A percentile compares a stretch with the other conserved stretches of the same genome.
Conservation (phyloP, 495 filamentous ascomycete genomes). For the Evansstolkia leycettana region DNA sequence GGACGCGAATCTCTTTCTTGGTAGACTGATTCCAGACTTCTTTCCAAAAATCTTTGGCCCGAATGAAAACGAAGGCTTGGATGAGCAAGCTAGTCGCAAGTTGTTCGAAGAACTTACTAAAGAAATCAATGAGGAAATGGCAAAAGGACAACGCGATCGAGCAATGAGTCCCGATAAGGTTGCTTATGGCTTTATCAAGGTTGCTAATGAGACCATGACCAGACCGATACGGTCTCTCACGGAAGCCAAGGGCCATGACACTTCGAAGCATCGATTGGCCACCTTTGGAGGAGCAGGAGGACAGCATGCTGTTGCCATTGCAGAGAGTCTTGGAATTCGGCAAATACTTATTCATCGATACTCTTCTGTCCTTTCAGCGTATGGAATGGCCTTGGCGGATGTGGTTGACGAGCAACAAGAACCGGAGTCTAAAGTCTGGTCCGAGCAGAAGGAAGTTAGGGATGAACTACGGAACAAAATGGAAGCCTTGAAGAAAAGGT, state of each 20-base stretch:
- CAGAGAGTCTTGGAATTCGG: conserved; percentile 71
- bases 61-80: conserved; percentile 69
- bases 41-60: conserved; percentile 91
- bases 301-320: conserved; percentile 94
- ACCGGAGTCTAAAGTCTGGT: conserved; percentile 48
- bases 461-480: conserved; percentile 10
- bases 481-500: conserved; percentile 51
- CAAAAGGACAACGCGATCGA: conserved; percentile 31
- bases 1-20: conserved; percentile 80
- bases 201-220: conserved; percentile 95
- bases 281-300: conserved; percentile 94
- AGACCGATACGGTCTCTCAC: conserved; percentile 85
- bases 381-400: conserved; percentile 93
- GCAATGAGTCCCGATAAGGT: conserved; percentile 71
- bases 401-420: conserved; percentile 89
- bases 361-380: conserved; percentile 89
- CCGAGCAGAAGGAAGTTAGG: conserved; percentile 39
- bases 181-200: conserved; percentile 80
- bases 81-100: conserved; percentile 54
- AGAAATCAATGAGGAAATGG: conserved; percentile 49
- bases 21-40: conserved; percentile 77
- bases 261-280: conserved; percentile 76
- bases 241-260: conserved; percentile 88
- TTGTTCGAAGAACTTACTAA: conserved; percentile 60
- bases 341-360: conserved; percentile 87